Percentiles rank a stretch among this genome's conserved stretches.
Evolutionary conservation across 1,284 basidiomycete genomes (phyloP).

Genomic region (Sporisorium graminicola): DNA sequence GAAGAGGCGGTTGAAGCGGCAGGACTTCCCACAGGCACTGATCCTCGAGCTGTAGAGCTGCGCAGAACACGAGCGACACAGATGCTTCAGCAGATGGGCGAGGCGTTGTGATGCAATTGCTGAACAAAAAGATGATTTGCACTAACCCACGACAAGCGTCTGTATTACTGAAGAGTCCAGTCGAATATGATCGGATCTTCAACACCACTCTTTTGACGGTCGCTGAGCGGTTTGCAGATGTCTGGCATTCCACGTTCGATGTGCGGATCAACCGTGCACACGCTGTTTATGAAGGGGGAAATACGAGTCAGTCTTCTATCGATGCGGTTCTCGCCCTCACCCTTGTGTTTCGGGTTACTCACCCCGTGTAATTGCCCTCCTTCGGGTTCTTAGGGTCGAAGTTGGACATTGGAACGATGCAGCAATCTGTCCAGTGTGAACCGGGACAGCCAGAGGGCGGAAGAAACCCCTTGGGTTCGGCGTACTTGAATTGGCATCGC

Average conservation of each 20-base stretch:
- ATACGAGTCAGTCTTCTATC: neutral
- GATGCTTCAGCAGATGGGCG: conserved; percentile 40
- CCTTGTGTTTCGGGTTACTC: neutral
- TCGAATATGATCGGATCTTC: neutral
- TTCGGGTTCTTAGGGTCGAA: neutral
- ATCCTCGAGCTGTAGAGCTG: conserved; percentile 35
- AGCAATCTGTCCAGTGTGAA: conserved; percentile 27
- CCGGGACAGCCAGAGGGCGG: conserved; percentile 9
- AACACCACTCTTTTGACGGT: neutral
- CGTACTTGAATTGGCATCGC: conserved; percentile 19
- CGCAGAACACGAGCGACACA: conserved; percentile 27
- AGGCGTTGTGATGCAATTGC: conserved; percentile 15
- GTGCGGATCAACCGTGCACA: conserved; percentile 20
- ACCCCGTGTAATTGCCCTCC: conserved; percentile 17
- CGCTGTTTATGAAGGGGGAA: conserved; percentile 4
- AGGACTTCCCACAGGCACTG: conserved; percentile 27
- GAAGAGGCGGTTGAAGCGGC: conserved; percentile 29
- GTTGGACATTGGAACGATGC: conserved; percentile 13
- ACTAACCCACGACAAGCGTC: neutral
- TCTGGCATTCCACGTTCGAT: conserved; percentile 8
- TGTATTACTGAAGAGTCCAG: conserved; percentile 9
- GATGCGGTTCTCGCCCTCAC: neutral
- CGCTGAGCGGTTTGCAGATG: conserved; percentile 12
- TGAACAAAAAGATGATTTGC: neutral
- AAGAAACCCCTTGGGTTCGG: neutral